Percentiles rank a stretch among this genome's conserved stretches.
Conservation (phyloP, 768 basidiomycete genomes). For the Pleurotus giganteus region DNA sequence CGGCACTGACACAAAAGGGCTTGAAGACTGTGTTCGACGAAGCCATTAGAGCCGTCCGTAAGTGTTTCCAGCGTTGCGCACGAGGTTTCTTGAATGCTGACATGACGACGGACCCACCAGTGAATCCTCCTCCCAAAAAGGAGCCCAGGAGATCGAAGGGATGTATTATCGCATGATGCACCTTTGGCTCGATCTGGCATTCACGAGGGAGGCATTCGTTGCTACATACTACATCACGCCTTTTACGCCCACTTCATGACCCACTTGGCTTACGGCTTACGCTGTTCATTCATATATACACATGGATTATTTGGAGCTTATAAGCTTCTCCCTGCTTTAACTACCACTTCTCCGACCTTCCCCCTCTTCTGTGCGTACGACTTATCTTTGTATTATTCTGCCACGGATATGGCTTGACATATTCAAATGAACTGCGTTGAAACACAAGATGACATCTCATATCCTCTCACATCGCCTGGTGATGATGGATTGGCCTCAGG, state of each 20-base stretch:
- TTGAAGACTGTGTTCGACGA: conserved; percentile 99
- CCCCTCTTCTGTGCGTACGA: not conserved
- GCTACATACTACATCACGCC: conserved; percentile 47
- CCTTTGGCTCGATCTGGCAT: conserved; percentile 19
- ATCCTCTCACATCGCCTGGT: not conserved
- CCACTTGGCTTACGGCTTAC: conserved; percentile 16
- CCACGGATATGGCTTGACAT: conserved; percentile 6
- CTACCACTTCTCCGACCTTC: not conserved
- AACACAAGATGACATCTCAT: conserved; percentile 5
- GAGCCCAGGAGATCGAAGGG: conserved; percentile 43
- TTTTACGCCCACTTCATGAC: conserved; percentile 74
- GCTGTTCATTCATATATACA: conserved; percentile 16
- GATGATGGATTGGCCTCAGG: conserved; percentile 3
- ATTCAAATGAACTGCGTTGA: conserved; percentile 10
- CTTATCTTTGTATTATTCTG: not conserved
- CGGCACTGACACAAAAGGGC: conserved; percentile 96
- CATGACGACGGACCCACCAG: conserved; percentile 33
- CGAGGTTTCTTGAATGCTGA: not conserved
- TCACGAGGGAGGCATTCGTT: conserved; percentile 29
- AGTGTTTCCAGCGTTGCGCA: conserved; percentile 33
- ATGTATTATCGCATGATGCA: conserved; percentile 74
- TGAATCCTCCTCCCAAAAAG: conserved; percentile 72
- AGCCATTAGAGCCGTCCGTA: conserved; percentile 93
- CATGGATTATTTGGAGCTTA: conserved; percentile 8
- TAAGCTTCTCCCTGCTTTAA: not conserved